phyloP scores from a whole-genome alignment of 495 filamentous ascomycete genomes.

The Podospora australis region DNA sequence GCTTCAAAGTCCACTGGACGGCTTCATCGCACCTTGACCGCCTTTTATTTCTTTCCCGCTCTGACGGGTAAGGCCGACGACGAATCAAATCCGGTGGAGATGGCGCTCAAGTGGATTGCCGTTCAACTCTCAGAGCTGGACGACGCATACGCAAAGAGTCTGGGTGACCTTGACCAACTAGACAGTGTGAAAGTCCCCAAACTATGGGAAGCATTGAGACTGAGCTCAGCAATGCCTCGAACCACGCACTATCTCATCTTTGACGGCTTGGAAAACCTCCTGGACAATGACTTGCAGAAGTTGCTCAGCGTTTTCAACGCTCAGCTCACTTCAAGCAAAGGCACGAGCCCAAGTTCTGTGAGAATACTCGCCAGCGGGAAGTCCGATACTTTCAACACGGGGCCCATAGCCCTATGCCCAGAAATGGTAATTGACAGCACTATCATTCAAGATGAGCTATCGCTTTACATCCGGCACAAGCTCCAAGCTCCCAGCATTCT shows the following conservation, averaged over 20 bases:
- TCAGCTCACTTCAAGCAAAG: neutral
- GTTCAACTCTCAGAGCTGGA: constrained; percentile 5
- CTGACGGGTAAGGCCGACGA: neutral
- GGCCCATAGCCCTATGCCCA: neutral
- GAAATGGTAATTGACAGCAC: neutral
- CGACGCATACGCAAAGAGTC: constrained; percentile 1
- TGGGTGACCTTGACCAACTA: neutral
- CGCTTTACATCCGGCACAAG: neutral
- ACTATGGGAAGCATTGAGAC: constrained; percentile 2
- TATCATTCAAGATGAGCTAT: neutral
- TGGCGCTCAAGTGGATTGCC: constrained; percentile 5
- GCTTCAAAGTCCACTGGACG: neutral
- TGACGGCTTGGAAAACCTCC: constrained; percentile 3
- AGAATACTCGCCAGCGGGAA: constrained; percentile 1
- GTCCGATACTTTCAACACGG: neutral
- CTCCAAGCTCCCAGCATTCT: neutral
- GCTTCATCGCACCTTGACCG: neutral
- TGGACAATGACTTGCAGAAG: neutral
- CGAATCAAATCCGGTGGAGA: neutral
- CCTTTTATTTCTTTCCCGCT: constrained; percentile 3
- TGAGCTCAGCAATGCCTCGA: neutral
- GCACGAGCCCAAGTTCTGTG: neutral
- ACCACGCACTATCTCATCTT: constrained; percentile 5
- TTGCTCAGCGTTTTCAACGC: neutral
- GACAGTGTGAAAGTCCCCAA: neutral